Evolutionary conservation across 129 eudicot species (phyloP).

Genomic region (Pittosporum tobira): DNA sequence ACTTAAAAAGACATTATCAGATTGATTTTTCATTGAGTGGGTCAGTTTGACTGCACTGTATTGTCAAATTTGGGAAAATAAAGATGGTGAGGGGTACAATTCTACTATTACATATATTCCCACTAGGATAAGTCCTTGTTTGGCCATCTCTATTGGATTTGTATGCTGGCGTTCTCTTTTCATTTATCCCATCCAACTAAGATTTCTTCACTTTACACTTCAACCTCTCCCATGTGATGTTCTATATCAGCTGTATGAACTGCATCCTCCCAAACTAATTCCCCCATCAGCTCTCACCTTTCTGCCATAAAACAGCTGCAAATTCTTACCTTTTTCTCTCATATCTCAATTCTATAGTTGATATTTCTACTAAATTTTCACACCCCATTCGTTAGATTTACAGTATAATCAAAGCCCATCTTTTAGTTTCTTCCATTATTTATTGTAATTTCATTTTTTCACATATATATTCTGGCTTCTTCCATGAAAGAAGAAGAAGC

Average conservation of each 20-base stretch:
- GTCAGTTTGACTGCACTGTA: slow-evolving; percentile 14
- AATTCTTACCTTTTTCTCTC: background rate
- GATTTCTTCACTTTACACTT: background rate
- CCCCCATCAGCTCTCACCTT: background rate
- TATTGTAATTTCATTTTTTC: background rate
- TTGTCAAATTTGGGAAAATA: slow-evolving; percentile 4
- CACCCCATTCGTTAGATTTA: slow-evolving; percentile 1
- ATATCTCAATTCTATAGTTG: background rate
- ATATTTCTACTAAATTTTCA: background rate
- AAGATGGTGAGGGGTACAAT: background rate
- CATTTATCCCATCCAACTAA: slow-evolving; percentile 9
- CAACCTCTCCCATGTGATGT: background rate
- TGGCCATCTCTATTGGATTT: background rate
- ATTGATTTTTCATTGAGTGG: slow-evolving; percentile 1
- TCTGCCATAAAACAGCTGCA: background rate
- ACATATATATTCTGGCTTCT: background rate
- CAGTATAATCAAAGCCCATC: background rate
- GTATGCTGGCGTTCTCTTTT: background rate
- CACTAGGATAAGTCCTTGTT: slow-evolving; percentile 2
- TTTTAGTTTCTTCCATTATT: background rate
- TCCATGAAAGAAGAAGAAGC: slow-evolving; percentile 8
- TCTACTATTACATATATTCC: slow-evolving; percentile 6
- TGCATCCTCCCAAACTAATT: slow-evolving; percentile 1
- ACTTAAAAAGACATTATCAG: background rate
- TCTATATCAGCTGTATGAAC: background rate